A percentile compares a stretch with the other conserved stretches of the same genome.
Evolutionary conservation across 148 eudicot species (phyloP).

Genomic region (Salicornia ramosissima): DNA sequence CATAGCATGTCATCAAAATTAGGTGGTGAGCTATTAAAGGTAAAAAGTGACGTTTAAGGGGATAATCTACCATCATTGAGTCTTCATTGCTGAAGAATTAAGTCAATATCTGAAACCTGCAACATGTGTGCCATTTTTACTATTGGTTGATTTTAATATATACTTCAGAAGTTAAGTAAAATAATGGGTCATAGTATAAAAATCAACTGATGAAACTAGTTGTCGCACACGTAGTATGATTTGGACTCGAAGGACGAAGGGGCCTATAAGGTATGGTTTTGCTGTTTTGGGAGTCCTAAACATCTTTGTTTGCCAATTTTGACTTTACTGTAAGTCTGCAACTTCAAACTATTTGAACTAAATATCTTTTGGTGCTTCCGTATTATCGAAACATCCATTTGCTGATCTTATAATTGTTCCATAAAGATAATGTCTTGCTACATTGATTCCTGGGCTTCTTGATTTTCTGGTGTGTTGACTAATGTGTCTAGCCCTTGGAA

Average conservation of each 20-base stretch:
- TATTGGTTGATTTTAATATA: too few relatives aligned
- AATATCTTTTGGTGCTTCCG: not conserved
- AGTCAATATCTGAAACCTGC: not conserved
- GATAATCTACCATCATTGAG: not conserved
- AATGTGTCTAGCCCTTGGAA: not conserved
- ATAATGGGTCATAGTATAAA: too few relatives aligned
- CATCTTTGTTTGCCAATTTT: not conserved
- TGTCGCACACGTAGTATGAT: too few relatives aligned
- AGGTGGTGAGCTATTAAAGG: not conserved
- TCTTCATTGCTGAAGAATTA: not conserved
- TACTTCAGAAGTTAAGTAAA: too few relatives aligned
- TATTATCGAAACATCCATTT: not conserved
- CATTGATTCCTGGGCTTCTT: not conserved
- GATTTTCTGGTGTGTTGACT: not conserved
- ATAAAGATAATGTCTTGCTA: not conserved
- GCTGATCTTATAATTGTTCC: not conserved
- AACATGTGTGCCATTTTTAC: too few relatives aligned
- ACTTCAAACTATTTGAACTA: not conserved
- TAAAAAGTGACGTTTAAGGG: not conserved
- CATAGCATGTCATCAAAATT: not conserved
- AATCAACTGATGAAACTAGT: too few relatives aligned
- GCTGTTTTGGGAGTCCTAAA: not conserved
- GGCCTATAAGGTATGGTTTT: not conserved
- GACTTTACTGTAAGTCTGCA: not conserved
- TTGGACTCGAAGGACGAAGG: too few relatives aligned